These are phyloP conservation scores for Trapa bicornis DNA, from an alignment of 345 rosid species.

Conservation along the genomic window DNA sequence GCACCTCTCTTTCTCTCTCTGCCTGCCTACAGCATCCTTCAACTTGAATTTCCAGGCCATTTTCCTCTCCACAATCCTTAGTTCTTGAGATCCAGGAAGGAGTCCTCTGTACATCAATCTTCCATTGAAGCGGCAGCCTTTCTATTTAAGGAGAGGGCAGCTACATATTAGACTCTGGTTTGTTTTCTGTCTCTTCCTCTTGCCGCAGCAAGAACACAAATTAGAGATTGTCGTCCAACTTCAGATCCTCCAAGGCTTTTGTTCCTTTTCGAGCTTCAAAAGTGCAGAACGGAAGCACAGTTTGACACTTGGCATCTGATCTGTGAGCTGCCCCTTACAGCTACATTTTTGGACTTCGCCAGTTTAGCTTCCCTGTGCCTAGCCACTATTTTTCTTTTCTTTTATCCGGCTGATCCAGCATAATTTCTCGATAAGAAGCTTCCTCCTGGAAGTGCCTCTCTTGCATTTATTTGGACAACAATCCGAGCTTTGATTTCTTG, in stretches of 20 bases:
- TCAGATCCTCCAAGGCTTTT: conserved; percentile 18
- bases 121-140: neutral
- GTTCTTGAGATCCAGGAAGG: conserved; percentile 1
- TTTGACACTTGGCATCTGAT: conserved; percentile 3
- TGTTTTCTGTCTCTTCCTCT: neutral
- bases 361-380: neutral
- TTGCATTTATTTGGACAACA: neutral
- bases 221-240: conserved; percentile 16
- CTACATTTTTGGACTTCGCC: conserved; percentile 19
- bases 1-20: neutral
- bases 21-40: neutral
- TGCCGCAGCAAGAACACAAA: neutral
- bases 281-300: neutral
- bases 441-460: neutral
- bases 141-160: neutral
- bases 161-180: neutral
- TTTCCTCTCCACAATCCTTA: neutral
- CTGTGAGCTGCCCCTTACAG: conserved; percentile 10
- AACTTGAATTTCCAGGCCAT: neutral
- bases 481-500: neutral
- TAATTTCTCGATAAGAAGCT: neutral
- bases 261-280: conserved; percentile 3
- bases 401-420: neutral
- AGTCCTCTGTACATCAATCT: conserved; percentile 2
- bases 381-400: neutral